A percentile compares a stretch with the other conserved stretches of the same genome.
These are phyloP conservation scores for Colletotrichum sojae DNA, from an alignment of 2,329 filamentous ascomycete genomes.

Conservation along the genomic window DNA sequence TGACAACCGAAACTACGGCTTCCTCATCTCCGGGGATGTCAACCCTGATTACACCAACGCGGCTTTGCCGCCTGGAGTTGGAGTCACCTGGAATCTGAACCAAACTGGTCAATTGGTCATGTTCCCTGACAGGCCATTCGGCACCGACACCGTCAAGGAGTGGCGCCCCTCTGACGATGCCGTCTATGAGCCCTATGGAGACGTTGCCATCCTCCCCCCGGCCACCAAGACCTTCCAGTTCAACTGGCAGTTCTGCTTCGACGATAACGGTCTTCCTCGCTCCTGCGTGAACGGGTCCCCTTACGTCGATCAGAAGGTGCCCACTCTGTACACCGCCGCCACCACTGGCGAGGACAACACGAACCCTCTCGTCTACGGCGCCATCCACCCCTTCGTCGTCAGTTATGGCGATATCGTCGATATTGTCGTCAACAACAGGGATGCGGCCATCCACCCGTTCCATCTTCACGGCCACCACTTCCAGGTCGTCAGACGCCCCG, in stretches of 20 bases:
- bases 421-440: conserved; percentile 65
- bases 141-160: conserved; percentile 49
- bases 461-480: conserved; percentile 71
- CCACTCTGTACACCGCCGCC: conserved; percentile 79
- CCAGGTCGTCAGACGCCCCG: conserved; percentile 62
- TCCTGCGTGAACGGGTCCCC: conserved; percentile 75
- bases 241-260: conserved; percentile 69
- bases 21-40: conserved; percentile 59
- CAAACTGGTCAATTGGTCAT: conserved; percentile 61
- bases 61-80: conserved; percentile 37
- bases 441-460: conserved; percentile 64
- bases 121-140: conserved; percentile 48
- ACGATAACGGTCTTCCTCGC: conserved; percentile 74
- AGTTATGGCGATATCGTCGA: conserved; percentile 57
- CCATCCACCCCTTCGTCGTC: conserved; percentile 58
- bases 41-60: conserved; percentile 57
- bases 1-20: conserved; percentile 58
- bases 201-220: conserved; percentile 61
- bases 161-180: conserved; percentile 74
- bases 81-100: conserved; percentile 53
- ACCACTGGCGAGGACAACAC: conserved; percentile 64
- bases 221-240: conserved; percentile 71
- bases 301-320: conserved; percentile 78
- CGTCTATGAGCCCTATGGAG: conserved; percentile 69
- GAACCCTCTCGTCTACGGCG: conserved; percentile 59